phyloP scores from a whole-genome alignment of 2,329 filamentous ascomycete species.

The Fonsecaea nubica region DNA sequence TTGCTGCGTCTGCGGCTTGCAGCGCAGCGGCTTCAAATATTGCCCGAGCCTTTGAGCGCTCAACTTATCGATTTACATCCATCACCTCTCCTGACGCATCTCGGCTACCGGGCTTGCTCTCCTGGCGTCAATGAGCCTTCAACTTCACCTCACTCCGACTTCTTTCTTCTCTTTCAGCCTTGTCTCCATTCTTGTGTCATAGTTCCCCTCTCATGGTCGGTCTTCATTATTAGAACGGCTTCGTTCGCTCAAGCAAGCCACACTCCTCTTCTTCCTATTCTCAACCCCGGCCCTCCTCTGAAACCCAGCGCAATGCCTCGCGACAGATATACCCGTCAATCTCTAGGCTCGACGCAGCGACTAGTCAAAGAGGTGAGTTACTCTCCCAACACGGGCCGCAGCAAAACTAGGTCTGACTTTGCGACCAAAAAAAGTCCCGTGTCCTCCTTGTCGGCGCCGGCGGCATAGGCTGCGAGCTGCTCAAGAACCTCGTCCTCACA shows the following conservation, averaged over 20 bases:
- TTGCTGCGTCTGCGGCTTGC: slow-evolving; percentile 4
- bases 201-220: slow-evolving; percentile 3
- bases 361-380: slow-evolving; percentile 71
- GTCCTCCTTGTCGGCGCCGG: slow-evolving; percentile 95
- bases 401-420: slow-evolving; percentile 20
- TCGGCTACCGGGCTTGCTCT: not conserved
- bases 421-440: slow-evolving; percentile 66
- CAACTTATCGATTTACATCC: slow-evolving; percentile 9
- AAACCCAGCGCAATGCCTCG: slow-evolving; percentile 47
- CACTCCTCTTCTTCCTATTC: not conserved
- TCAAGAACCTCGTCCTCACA: slow-evolving; percentile 92
- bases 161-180: slow-evolving; percentile 15
- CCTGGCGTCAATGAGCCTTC: slow-evolving; percentile 3
- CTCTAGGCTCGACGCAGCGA: slow-evolving; percentile 70
- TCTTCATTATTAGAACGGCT: not conserved
- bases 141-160: slow-evolving; percentile 15
- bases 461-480: slow-evolving; percentile 94
- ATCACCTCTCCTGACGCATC: not conserved
- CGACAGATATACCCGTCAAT: slow-evolving; percentile 62
- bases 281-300: not conserved
- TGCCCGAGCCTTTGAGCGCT: not conserved
- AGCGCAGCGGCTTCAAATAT: slow-evolving; percentile 2
- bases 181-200: slow-evolving; percentile 5
- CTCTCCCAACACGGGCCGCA: not conserved
- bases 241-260: not conserved